Evolutionary conservation across 306 rosid genomes (phyloP), one percentile per base, ranked within the genome.

Genomic region (Casuarina equisetifolia): DNA sequence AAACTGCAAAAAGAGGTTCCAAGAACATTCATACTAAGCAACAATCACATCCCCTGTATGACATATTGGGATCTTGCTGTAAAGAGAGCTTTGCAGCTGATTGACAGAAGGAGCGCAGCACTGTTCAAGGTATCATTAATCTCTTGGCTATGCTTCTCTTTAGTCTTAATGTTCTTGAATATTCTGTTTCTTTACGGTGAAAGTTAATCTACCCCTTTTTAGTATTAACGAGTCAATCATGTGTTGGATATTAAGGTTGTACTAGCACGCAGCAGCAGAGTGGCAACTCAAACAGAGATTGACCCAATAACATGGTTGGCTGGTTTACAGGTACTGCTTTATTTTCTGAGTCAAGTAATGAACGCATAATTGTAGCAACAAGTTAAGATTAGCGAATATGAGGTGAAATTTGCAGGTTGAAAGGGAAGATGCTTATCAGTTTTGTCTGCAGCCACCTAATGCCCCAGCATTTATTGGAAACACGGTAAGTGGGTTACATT

Each of bases 401-500:
- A 45, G 75, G 48, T 62, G 48, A 75, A 73, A 79, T 69, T 81
- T 81, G 75, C 80, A 95, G 98, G 91, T 75, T 76, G 97, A 92
- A 83, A 91, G 97, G 73, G 80, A 76, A 81, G 86, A 87, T 82
- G 90, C 97, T 69, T 95, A 91, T 73, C 98, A 91, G 81, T 92
- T 95, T 87, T 82, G 90, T 75, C 82, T 95, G 59, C 99, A 95
- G 92, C 99, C 97, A 35, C 91, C 97, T 16, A 85, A 87, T 86
- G 95, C 93, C 69, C 85, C 96, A 0, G 96, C 99, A 70, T 95
- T 95, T 79, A 88, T 92, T 45, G 99, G 99, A 81, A 95, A 86
- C 83, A 92, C 97, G 83, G 99, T 95, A 84, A 80, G 91, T 82
- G 17, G 69, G 64, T 43, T 20, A 52, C 51, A 16, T 62, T 17